A percentile compares a stretch with the other conserved stretches of the same genome.
phyloP scores from a whole-genome alignment of 345 rosid genomes.

The Populus davidiana region DNA sequence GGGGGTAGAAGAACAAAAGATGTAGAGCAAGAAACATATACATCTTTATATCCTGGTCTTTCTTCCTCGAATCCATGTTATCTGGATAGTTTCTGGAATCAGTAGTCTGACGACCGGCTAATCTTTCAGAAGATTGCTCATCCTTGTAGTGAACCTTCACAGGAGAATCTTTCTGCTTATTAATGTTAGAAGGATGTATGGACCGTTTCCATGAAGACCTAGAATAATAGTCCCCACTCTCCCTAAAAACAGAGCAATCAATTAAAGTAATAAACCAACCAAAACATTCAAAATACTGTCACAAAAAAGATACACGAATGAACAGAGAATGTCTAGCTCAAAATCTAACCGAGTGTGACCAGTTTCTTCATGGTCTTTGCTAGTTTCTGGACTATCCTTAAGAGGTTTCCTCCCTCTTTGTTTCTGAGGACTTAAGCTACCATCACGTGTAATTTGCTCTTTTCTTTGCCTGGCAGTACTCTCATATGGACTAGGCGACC shows the following conservation, averaged over 20 bases:
- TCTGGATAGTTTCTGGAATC: slow-evolving; percentile 26
- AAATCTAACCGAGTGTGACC: slow-evolving; percentile 31
- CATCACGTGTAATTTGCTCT: slow-evolving; percentile 11
- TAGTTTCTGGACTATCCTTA: slow-evolving; percentile 27
- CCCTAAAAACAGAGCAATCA: slow-evolving; percentile 23
- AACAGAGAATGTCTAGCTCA: neutral
- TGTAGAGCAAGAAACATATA: slow-evolving; percentile 16
- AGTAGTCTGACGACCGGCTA: slow-evolving; percentile 14
- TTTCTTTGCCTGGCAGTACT: slow-evolving; percentile 13
- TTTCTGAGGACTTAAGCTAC: slow-evolving; percentile 28
- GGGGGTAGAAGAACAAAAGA: neutral
- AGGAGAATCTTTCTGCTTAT: slow-evolving; percentile 37
- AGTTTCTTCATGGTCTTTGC: slow-evolving; percentile 30
- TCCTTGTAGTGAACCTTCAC: slow-evolving; percentile 24
- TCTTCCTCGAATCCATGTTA: slow-evolving; percentile 27
- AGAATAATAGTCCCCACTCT: slow-evolving; percentile 31
- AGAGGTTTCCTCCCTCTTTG: slow-evolving; percentile 31
- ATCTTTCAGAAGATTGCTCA: slow-evolving; percentile 29
- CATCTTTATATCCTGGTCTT: slow-evolving; percentile 50
- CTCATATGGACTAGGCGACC: slow-evolving; percentile 10
- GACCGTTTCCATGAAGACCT: slow-evolving; percentile 32
- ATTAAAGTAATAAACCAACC: neutral
- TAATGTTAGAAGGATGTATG: slow-evolving; percentile 28
- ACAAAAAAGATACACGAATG: slow-evolving; percentile 5
- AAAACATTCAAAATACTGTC: slow-evolving; percentile 3